A percentile compares a stretch with the other conserved stretches of the same genome.
These are phyloP conservation scores for Xylaria acuta DNA, from an alignment of 495 filamentous ascomycete species.

Conservation along the genomic window DNA sequence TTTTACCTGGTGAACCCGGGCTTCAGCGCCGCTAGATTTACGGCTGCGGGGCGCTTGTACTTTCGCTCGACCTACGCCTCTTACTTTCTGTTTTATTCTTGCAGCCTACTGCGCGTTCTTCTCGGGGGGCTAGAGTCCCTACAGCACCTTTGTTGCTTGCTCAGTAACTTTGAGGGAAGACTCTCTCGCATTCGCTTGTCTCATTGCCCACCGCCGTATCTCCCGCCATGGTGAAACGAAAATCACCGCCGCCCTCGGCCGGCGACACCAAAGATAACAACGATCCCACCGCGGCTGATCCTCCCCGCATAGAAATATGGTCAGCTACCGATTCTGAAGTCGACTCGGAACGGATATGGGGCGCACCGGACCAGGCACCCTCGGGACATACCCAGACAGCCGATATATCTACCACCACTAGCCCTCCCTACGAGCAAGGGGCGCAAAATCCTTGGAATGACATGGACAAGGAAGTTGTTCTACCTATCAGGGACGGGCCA, in stretches of 20 bases:
- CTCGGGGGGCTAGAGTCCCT: neutral
- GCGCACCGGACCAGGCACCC: slow-evolving; percentile 30
- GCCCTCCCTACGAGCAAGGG: slow-evolving; percentile 30
- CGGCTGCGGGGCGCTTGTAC: neutral
- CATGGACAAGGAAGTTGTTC: slow-evolving; percentile 16
- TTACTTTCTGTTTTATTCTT: neutral
- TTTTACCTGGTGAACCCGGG: neutral
- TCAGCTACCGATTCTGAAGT: slow-evolving; percentile 44
- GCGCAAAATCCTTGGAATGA: slow-evolving; percentile 41
- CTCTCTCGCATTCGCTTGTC: neutral
- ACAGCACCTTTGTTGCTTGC: neutral
- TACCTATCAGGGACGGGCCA: slow-evolving; percentile 29
- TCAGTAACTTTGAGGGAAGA: neutral
- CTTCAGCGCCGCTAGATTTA: neutral
- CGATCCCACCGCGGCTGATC: slow-evolving; percentile 33
- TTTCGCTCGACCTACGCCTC: neutral
- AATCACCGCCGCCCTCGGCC: slow-evolving; percentile 43
- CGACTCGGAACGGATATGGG: slow-evolving; percentile 47
- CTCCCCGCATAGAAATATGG: slow-evolving; percentile 41
- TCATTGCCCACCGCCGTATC: neutral
- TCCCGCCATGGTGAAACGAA: slow-evolving; percentile 46
- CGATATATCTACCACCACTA: slow-evolving; percentile 22
- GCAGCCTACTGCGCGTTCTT: neutral
- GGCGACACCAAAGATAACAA: slow-evolving; percentile 38
- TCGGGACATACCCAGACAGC: slow-evolving; percentile 26